Base-by-base conservation (phyloP, 2,329 filamentous ascomycete genomes). In the Colletotrichum sp. region DNA sequence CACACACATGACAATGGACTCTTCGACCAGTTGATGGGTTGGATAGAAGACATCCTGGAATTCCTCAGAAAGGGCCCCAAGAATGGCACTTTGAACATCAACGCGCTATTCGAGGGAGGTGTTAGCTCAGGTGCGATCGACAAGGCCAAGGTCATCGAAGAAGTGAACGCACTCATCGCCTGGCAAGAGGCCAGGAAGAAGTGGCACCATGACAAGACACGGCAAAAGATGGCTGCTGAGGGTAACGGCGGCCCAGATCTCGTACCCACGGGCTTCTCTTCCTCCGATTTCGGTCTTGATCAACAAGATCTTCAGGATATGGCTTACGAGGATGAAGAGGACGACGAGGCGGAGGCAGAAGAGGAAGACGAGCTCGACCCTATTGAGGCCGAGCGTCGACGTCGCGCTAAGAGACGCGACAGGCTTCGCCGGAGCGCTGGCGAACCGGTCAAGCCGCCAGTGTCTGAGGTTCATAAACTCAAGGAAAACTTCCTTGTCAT, bases 221-320 rank as follows among this genome's bases (percentile, higher is more conserved):
- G 96, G 70, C 97, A 99, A 87, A 99, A 99, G 90, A 99, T 99
- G 97, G 97, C 97, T 0, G 96, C 95, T 3, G 96, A 96, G 81
- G 93, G 92, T 5, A 88, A 83, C 8, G 83, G 83, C 12, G 87
- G 86, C 67, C 84, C 86, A 21, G 88, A 88, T 30, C 84, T 90
- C 72, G 84, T 86, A 68, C 89, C 90, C 8, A 91, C 90, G 10
- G 92, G 88, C 28, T 98, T 99, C 86, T 93, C 90, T 81, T 93
- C 94, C 26, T 92, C 91, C 65, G 97, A 99, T 85, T 99, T 99
- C 86, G 97, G 97, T 1, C 87, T 99, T 24, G 93, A 98, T 82
- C 92, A 94, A 81, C 93, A 94, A 82, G 97, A 99, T 82, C 87
- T 99, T 16, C 92, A 96, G 82, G 96, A 98, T 77, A 93, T 98